Evolutionary conservation across 495 filamentous ascomycete species (phyloP).

Genomic region (Hyaloscypha hepaticicola): DNA sequence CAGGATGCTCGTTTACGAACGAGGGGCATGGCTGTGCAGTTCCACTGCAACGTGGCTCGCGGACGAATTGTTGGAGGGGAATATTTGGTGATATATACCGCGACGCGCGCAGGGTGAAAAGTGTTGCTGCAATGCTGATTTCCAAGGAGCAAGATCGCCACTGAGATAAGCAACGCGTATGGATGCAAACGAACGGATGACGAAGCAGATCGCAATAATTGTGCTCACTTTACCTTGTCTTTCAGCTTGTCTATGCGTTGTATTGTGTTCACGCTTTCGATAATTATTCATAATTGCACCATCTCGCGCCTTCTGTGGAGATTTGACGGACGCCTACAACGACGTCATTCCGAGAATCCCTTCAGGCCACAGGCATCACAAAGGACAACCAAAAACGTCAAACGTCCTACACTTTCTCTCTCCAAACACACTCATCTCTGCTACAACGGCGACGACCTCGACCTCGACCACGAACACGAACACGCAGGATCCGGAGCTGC

Average conservation of each 20-base stretch:
- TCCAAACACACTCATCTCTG: neutral
- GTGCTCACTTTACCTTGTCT: neutral
- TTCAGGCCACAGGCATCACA: neutral
- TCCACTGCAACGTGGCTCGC: neutral
- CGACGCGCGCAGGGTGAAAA: neutral
- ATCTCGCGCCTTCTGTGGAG: neutral
- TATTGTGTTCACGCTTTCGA: neutral
- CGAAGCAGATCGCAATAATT: neutral
- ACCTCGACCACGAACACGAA: conserved; percentile 8
- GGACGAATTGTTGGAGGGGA: neutral
- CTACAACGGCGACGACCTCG: too few species aligned
- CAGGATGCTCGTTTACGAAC: neutral
- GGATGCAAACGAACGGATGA: neutral
- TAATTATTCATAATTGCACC: neutral
- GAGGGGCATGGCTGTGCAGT: neutral
- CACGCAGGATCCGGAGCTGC: neutral
- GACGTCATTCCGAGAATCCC: neutral
- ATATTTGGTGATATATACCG: neutral
- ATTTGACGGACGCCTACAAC: neutral
- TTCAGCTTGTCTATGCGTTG: too few species aligned
- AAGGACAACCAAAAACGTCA: neutral
- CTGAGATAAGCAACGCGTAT: neutral
- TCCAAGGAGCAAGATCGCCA: neutral
- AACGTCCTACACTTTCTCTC: neutral
- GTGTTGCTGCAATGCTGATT: neutral